Percentiles rank a stretch among this genome's conserved stretches.
phyloP scores from a whole-genome alignment of 1,139 yeast genomes.

The Protomyces lactucae-debilis region DNA sequence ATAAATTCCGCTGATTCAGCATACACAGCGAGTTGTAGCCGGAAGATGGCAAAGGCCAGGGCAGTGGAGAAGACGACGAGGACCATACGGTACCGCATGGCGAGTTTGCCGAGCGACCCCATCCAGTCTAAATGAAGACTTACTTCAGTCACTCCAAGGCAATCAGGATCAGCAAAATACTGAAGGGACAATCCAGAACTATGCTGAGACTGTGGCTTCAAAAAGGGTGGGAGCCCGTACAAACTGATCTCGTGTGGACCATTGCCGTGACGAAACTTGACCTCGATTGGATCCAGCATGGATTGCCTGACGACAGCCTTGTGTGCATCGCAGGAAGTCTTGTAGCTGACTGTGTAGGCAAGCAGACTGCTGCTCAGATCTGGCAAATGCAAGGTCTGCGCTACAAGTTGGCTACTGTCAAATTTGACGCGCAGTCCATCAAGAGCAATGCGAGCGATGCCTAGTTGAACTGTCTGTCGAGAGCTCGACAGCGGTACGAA shows the following conservation, averaged over 20 bases:
- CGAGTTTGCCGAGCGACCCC: constrained; percentile 40
- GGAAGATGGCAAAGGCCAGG: constrained; percentile 35
- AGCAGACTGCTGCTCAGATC: constrained; percentile 57
- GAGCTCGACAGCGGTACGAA: constrained; percentile 34
- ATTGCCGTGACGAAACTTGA: constrained; percentile 66
- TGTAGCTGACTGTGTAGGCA: constrained; percentile 47
- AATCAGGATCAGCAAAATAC: constrained; percentile 39
- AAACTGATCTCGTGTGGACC: constrained; percentile 44
- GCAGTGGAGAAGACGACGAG: constrained; percentile 39
- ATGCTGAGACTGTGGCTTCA: constrained; percentile 45
- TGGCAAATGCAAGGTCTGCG: constrained; percentile 50
- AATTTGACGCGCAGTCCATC: constrained; percentile 34
- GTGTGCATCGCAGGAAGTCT: constrained; percentile 27
- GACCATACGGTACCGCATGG: constrained; percentile 39
- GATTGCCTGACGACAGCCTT: constrained; percentile 67
- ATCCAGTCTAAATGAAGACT: constrained; percentile 39
- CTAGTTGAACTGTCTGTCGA: constrained; percentile 38
- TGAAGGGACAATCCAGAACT: constrained; percentile 39
- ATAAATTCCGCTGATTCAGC: constrained; percentile 45
- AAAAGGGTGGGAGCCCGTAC: constrained; percentile 77
- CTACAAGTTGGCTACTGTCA: constrained; percentile 41
- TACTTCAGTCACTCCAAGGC: constrained; percentile 33
- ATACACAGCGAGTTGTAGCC: constrained; percentile 36
- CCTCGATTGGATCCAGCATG: constrained; percentile 62
- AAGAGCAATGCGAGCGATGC: constrained; percentile 48